Evolutionary conservation across 1,139 yeast genomes (phyloP), one percentile per base, ranked within the genome.

Genomic region (Eremothecium cymbalariae): DNA sequence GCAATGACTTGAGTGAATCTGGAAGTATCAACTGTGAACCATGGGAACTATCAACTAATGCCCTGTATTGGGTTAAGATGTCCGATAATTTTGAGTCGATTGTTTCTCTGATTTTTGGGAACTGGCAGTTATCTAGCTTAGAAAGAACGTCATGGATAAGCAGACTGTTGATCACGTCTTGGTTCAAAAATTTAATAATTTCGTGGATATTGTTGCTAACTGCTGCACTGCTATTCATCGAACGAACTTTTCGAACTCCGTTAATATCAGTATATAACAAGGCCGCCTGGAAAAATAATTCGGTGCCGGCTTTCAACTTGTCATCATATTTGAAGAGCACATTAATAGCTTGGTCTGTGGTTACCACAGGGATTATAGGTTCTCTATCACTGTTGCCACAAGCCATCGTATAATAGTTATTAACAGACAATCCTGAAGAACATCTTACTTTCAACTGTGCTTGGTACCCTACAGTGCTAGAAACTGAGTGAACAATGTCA

Each of bases 271-370:
- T 90, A 55, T 85, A 86, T 36, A 93, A 65, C 28, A 90, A 48
- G 0, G 97, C 97, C 2, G 85, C 82, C 60, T 90, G 99, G 65
- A 88, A 85, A 57, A 85, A 94, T 26, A 86, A 84, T 55, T 85
- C 95, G 25, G 72, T 68, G 40, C 75, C 75, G 3, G 82, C 66
- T 39, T 77, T 74, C 29, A 93, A 67, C 42, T 74, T 77, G 1
- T 86, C 88, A 52, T 86, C 96, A 49, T 84, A 81, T 36, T 68
- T 69, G 48, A 90, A 74, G 34, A 84, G 66, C 2, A 84, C 77
- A 4, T 85, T 80, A 39, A 85, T 60, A 2, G 82, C 68, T 31
- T 83, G 80, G 47, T 82, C 79, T 13, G 70, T 68, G 30, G 71
- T 69, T 14, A 88, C 60, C 5, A 74, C 62, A 0, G 96, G 88